Percentiles rank a stretch among this genome's conserved stretches.
phyloP scores from a whole-genome alignment of 106 monocot genomes.

The Dendrobium catenatum region DNA sequence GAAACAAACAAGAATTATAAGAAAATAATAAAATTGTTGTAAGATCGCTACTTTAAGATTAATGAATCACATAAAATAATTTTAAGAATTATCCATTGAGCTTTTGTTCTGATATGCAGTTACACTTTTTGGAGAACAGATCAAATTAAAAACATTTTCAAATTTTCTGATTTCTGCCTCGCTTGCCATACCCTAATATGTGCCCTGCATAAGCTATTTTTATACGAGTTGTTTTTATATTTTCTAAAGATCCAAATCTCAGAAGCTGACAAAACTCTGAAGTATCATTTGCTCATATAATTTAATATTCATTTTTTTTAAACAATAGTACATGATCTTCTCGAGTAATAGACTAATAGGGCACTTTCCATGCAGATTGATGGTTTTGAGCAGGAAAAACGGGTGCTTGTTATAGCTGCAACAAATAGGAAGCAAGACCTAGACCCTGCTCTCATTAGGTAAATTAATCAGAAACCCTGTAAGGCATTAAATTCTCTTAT shows the following conservation, averaged over 20 bases:
- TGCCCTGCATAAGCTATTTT: background rate
- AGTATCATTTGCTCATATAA: background rate
- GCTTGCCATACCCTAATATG: background rate
- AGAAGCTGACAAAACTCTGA: background rate
- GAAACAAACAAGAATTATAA: no score
- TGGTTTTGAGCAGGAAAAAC: slow-evolving; percentile 94
- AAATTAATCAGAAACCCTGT: background rate
- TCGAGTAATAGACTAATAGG: background rate
- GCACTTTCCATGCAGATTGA: slow-evolving; percentile 47
- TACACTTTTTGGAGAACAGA: no score
- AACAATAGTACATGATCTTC: background rate
- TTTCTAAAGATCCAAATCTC: background rate
- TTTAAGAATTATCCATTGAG: no score
- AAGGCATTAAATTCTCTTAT: background rate
- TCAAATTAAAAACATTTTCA: background rate
- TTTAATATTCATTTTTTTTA: background rate
- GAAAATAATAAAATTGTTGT: no score
- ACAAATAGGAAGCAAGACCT: slow-evolving; percentile 98
- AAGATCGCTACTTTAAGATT: no score
- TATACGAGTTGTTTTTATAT: background rate
- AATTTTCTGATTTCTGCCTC: background rate
- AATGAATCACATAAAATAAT: no score
- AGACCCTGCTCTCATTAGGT: slow-evolving; percentile 98
- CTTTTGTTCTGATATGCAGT: no score
- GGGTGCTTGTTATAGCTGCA: slow-evolving; percentile 86